phyloP scores from a whole-genome alignment of 202 grass and related monocot genomes.

The Carex arenaria region DNA sequence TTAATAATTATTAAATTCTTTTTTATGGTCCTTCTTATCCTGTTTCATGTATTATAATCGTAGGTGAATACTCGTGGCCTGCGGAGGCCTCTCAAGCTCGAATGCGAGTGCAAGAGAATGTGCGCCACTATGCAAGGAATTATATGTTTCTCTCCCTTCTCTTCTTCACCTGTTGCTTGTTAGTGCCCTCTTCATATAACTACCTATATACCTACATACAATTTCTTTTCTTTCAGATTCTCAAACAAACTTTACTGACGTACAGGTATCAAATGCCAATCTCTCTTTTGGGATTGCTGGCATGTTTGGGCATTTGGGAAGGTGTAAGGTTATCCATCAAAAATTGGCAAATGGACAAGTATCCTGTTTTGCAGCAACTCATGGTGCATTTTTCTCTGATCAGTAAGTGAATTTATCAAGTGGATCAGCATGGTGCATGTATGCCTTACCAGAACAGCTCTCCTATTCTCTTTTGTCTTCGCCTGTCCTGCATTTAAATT shows the following conservation, averaged over 20 bases:
- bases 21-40: neutral
- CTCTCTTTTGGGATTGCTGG: slow-evolving; percentile 59
- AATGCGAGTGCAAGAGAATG: slow-evolving; percentile 91
- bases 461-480: neutral
- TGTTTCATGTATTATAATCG: neutral
- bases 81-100: slow-evolving; percentile 61
- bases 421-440: neutral
- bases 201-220: neutral
- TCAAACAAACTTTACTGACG: too few species aligned
- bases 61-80: slow-evolving; percentile 54
- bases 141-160: slow-evolving; percentile 61
- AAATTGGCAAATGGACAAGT: slow-evolving; percentile 40
- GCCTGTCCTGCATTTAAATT: neutral
- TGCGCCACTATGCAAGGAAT: slow-evolving; percentile 74
- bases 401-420: slow-evolving; percentile 38
- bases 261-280: slow-evolving; percentile 77
- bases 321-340: slow-evolving; percentile 50
- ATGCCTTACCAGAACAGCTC: neutral
- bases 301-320: slow-evolving; percentile 69
- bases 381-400: slow-evolving; percentile 39
- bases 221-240: neutral
- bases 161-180: slow-evolving; percentile 85
- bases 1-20: too few species aligned
- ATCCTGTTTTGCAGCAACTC: slow-evolving; percentile 40
- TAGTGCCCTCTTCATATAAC: neutral